phyloP scores from a whole-genome alignment of 495 filamentous ascomycete genomes.

The Podospora anserina region DNA sequence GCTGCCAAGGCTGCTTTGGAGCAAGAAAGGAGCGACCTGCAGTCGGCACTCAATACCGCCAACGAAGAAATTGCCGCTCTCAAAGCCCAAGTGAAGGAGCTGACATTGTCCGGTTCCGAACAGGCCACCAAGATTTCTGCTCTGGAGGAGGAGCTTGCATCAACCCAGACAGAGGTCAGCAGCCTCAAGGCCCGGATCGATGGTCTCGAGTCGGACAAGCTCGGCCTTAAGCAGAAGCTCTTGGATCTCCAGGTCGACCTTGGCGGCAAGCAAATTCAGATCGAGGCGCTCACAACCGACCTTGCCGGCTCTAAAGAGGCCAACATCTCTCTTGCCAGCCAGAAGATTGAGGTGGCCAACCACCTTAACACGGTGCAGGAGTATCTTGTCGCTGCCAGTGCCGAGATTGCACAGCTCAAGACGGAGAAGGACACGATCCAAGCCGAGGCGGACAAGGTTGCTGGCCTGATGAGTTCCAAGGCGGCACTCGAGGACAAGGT shows the following conservation, averaged over 20 bases:
- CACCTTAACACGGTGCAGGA: conserved; percentile 24
- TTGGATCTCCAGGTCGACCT: conserved; percentile 23
- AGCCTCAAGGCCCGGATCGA: conserved; percentile 31
- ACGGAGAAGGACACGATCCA: conserved; percentile 33
- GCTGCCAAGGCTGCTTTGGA: conserved; percentile 31
- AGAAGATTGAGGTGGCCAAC: conserved; percentile 30
- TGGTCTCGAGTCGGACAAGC: conserved; percentile 37
- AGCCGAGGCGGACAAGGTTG: conserved; percentile 31
- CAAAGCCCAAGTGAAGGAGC: conserved; percentile 20
- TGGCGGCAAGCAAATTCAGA: conserved; percentile 20
- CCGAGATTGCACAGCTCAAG: conserved; percentile 27
- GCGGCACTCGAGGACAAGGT: conserved; percentile 32
- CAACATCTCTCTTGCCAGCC: conserved; percentile 32
- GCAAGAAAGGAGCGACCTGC: conserved; percentile 36
- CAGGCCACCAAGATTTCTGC: conserved; percentile 22
- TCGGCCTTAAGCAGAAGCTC: conserved; percentile 34
- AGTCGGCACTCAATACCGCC: conserved; percentile 26
- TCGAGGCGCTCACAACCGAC: conserved; percentile 32
- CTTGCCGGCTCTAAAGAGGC: conserved; percentile 33
- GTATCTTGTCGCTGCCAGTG: conserved; percentile 25
- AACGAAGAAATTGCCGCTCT: conserved; percentile 27
- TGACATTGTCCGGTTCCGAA: conserved; percentile 25
- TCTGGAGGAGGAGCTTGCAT: conserved; percentile 25
- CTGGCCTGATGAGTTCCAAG: conserved; percentile 17
- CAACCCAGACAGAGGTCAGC: conserved; percentile 20